These are phyloP conservation scores for Rhodomyrtus tomentosa DNA, from an alignment of 345 rosid species.

Conservation along the genomic window DNA sequence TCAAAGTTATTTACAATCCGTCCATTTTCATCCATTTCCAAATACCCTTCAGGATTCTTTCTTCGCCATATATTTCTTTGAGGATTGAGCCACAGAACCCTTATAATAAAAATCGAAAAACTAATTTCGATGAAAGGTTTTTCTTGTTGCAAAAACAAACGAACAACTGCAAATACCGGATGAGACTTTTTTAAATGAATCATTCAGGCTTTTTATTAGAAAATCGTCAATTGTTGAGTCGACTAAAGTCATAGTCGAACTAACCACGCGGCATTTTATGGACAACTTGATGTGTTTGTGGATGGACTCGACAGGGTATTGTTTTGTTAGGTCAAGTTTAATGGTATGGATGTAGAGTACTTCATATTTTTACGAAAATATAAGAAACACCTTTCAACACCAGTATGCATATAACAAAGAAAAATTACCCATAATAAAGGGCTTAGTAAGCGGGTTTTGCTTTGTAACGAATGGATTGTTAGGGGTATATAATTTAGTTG, in stretches of 20 bases:
- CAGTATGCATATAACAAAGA: not conserved
- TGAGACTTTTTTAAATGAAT: not conserved
- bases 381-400: not conserved
- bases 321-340: too few relatives aligned
- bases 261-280: fast-evolving
- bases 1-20: too few relatives aligned
- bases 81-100: too few relatives aligned
- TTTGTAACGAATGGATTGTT: not conserved
- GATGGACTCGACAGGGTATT: not conserved
- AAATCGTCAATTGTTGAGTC: not conserved
- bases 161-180: fast-evolving
- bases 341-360: too few relatives aligned
- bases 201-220: fast-evolving
- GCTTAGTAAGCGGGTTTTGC: not conserved
- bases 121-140: too few relatives aligned
- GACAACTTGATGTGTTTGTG: not conserved
- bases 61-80: too few relatives aligned
- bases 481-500: not conserved
- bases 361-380: not conserved
- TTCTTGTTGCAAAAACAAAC: too few relatives aligned
- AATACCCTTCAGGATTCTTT: too few relatives aligned
- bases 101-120: too few relatives aligned
- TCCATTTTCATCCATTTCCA: too few relatives aligned
- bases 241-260: not conserved
- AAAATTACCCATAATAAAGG: not conserved